Conservation (phyloP, 192 early-diverging fungal species). For the Umbelopsis isabellina region DNA sequence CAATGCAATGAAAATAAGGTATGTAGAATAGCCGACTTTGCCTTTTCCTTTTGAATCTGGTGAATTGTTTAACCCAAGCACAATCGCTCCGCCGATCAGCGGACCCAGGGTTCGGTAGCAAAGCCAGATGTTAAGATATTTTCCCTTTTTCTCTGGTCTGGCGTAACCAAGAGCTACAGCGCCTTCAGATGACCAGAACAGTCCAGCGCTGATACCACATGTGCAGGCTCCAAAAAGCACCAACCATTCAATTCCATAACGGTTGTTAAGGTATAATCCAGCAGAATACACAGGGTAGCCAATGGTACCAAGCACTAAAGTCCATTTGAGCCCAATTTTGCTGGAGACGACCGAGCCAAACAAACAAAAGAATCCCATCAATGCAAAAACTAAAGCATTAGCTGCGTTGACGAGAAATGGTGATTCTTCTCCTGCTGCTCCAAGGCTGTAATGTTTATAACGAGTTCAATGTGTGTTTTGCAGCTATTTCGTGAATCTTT, state of each 20-base stretch:
- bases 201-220: conserved; percentile 24
- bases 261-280: conserved; percentile 20
- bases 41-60: conserved; percentile 4
- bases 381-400: conserved; percentile 19
- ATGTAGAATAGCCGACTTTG: conserved; percentile 20
- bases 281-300: conserved; percentile 20
- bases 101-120: conserved; percentile 18
- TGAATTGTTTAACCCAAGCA: conserved; percentile 11
- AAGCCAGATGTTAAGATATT: conserved; percentile 23
- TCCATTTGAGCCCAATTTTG: conserved; percentile 16
- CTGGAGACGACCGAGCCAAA: conserved; percentile 19
- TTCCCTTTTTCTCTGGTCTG: conserved; percentile 20
- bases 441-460: background rate
- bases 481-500: too few relatives aligned
- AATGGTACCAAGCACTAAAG: conserved; percentile 16
- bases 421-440: conserved; percentile 13
- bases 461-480: background rate
- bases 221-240: conserved; percentile 10
- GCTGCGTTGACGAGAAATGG: conserved; percentile 19
- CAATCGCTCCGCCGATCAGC: conserved; percentile 21
- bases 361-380: conserved; percentile 26
- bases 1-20: conserved; percentile 16
- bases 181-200: conserved; percentile 18
- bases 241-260: conserved; percentile 20
- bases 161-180: conserved; percentile 22